A percentile compares a stretch with the other conserved stretches of the same genome.
Conservation (phyloP, 2,329 filamentous ascomycete species). For the Chalaropsis thielavioides region DNA sequence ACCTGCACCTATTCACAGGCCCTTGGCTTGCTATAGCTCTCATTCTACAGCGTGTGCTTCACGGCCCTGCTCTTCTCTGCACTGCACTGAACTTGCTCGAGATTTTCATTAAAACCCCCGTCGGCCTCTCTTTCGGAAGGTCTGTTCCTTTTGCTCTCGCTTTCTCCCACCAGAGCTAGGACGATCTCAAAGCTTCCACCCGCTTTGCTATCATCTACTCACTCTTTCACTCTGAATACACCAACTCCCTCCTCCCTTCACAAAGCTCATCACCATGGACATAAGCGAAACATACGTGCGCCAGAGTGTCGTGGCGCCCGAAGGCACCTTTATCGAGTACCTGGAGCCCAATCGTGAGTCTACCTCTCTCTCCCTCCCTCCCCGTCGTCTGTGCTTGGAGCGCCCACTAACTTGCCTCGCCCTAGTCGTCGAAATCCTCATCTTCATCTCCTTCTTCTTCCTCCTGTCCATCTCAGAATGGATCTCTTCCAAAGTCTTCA, state of each 20-base stretch:
- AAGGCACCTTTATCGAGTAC: slow-evolving; percentile 26
- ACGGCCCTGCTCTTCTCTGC: background rate
- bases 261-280: background rate
- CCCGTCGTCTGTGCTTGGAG: background rate
- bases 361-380: background rate
- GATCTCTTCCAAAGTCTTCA: slow-evolving; percentile 28
- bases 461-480: slow-evolving; percentile 30
- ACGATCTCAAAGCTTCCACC: background rate
- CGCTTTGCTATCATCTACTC: background rate
- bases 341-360: slow-evolving; percentile 27
- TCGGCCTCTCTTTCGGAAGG: background rate
- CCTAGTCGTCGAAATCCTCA: slow-evolving; percentile 28
- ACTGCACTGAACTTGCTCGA: background rate
- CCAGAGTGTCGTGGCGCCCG: background rate
- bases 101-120: slow-evolving; percentile 5
- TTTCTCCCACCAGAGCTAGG: background rate
- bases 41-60: background rate
- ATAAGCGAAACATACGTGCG: background rate
- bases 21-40: background rate
- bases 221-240: background rate
- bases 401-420: background rate
- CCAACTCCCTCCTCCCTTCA: background rate
- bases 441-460: slow-evolving; percentile 32
- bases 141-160: background rate
- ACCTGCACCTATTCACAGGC: background rate